Conservation (phyloP, 768 basidiomycete genomes). For the Russula vinacea region DNA sequence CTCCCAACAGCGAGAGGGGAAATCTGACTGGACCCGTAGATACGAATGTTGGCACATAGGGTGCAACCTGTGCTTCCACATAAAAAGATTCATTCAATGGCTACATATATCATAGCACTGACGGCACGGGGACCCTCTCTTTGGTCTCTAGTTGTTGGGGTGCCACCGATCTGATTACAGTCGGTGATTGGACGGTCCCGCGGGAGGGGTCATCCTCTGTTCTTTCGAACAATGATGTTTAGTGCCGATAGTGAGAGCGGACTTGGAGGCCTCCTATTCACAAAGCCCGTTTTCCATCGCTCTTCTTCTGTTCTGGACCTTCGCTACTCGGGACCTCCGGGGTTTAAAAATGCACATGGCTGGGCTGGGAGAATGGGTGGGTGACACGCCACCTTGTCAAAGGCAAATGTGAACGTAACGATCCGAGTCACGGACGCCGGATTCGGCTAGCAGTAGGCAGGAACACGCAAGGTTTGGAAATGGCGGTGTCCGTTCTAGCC, state of each 20-base stretch:
- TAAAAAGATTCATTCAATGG: conserved; percentile 7
- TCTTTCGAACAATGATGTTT: conserved; percentile 25
- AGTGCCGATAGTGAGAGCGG: conserved; percentile 20
- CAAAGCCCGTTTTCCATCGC: conserved; percentile 12
- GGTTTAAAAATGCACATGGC: conserved; percentile 20
- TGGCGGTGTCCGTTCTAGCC: conserved; percentile 25
- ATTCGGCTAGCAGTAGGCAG: conserved; percentile 26
- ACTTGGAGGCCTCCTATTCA: conserved; percentile 26
- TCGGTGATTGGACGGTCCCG: conserved; percentile 28
- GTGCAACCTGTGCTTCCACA: conserved; percentile 7
- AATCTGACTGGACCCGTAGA: conserved; percentile 8
- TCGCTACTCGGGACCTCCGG: conserved; percentile 22
- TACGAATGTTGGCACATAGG: conserved; percentile 6
- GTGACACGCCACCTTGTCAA: conserved; percentile 26
- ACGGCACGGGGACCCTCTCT: conserved; percentile 26
- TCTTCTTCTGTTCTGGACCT: conserved; percentile 21
- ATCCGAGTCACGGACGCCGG: conserved; percentile 27
- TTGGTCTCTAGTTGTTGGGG: conserved; percentile 25
- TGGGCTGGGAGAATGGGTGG: not conserved
- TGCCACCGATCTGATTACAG: conserved; percentile 29
- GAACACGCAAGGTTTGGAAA: conserved; percentile 24
- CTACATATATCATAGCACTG: conserved; percentile 23
- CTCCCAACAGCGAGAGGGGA: conserved; percentile 13
- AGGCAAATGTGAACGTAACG: conserved; percentile 23
- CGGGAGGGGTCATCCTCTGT: conserved; percentile 19